Percentiles rank a stretch among this genome's conserved stretches.
Conservation (phyloP, 2,329 filamentous ascomycete genomes). For the Cucurbitaria berberidis region DNA sequence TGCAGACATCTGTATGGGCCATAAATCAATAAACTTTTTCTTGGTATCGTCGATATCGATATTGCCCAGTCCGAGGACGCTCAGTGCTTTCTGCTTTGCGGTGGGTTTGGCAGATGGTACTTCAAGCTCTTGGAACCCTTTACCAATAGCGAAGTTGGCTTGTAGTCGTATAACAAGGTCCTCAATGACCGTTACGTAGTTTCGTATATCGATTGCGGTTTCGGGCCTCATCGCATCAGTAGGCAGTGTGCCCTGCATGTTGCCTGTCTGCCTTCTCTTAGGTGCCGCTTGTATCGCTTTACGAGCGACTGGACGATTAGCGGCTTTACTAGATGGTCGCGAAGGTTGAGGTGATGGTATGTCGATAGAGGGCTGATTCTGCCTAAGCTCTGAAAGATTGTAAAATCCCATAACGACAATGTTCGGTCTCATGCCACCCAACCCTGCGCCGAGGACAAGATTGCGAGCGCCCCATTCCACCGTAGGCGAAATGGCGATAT, state of each 20-base stretch:
- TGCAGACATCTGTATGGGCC: slow-evolving; percentile 93
- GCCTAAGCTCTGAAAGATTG: slow-evolving; percentile 77
- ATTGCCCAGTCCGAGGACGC: slow-evolving; percentile 30
- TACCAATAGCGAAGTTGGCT: slow-evolving; percentile 84
- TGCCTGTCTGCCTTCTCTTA: slow-evolving; percentile 54
- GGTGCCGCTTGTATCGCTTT: slow-evolving; percentile 44
- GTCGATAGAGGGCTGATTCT: slow-evolving; percentile 62
- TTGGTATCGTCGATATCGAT: slow-evolving; percentile 61
- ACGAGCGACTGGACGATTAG: slow-evolving; percentile 33
- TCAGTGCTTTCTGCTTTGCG: slow-evolving; percentile 32
- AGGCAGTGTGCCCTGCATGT: slow-evolving; percentile 66
- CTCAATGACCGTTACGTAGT: slow-evolving; percentile 82
- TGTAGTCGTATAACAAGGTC: slow-evolving; percentile 78
- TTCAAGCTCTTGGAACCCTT: slow-evolving; percentile 78
- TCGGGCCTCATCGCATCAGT: slow-evolving; percentile 74
- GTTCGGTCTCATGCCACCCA: slow-evolving; percentile 89
- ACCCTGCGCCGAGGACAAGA: slow-evolving; percentile 77
- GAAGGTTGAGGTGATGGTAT: slow-evolving; percentile 58
- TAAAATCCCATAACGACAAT: slow-evolving; percentile 83
- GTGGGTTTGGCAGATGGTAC: slow-evolving; percentile 60
- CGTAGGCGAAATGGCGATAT: slow-evolving; percentile 80
- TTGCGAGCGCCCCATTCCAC: slow-evolving; percentile 87
- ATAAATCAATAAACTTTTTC: slow-evolving; percentile 84
- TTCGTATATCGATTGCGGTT: slow-evolving; percentile 70
- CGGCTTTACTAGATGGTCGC: slow-evolving; percentile 37